Percentiles rank a stretch among this genome's conserved stretches.
phyloP scores from a whole-genome alignment of 1,139 yeast species.

The Lodderomyces beijingensis region DNA sequence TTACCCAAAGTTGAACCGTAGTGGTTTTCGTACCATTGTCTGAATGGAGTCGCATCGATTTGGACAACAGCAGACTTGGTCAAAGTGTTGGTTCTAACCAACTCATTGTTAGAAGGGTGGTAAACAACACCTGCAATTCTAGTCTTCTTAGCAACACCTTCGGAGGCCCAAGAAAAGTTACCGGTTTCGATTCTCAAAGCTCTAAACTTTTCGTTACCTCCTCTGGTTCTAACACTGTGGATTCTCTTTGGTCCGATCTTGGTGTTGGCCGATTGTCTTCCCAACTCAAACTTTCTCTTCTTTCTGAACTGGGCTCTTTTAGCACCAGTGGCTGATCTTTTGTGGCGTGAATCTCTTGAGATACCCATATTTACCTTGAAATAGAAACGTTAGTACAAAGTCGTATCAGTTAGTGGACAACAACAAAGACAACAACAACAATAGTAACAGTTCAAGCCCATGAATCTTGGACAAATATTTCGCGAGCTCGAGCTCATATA shows the following conservation, averaged over 20 bases:
- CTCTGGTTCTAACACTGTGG: slow-evolving; percentile 99
- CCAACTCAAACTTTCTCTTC: slow-evolving; percentile 99
- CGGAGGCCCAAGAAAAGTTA: slow-evolving; percentile 99
- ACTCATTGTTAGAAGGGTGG: slow-evolving; percentile 99
- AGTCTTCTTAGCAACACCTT: slow-evolving; percentile 98
- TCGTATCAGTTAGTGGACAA: too few relatives aligned
- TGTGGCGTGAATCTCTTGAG: slow-evolving; percentile 99
- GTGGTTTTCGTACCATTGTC: slow-evolving; percentile 98
- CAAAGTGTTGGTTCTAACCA: slow-evolving; percentile 99
- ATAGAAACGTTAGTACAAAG: slow-evolving; percentile 24
- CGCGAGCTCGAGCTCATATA: too few relatives aligned
- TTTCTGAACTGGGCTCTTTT: slow-evolving; percentile 99
- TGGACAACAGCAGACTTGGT: slow-evolving; percentile 99
- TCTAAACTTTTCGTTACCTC: slow-evolving; percentile 99
- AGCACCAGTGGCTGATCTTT: slow-evolving; percentile 99
- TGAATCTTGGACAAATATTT: too few relatives aligned
- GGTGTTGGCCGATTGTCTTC: slow-evolving; percentile 99
- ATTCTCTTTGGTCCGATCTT: slow-evolving; percentile 98
- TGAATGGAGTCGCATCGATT: slow-evolving; percentile 99
- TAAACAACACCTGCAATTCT: slow-evolving; percentile 96
- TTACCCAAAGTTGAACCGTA: slow-evolving; percentile 94
- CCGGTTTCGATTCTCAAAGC: slow-evolving; percentile 99
- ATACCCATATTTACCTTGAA: slow-evolving; percentile 73
- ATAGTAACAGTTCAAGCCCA: too few relatives aligned
- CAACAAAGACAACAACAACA: too few relatives aligned